Base-by-base conservation (phyloP, 2,329 filamentous ascomycete genomes). In the Tolypocladium paradoxum region DNA sequence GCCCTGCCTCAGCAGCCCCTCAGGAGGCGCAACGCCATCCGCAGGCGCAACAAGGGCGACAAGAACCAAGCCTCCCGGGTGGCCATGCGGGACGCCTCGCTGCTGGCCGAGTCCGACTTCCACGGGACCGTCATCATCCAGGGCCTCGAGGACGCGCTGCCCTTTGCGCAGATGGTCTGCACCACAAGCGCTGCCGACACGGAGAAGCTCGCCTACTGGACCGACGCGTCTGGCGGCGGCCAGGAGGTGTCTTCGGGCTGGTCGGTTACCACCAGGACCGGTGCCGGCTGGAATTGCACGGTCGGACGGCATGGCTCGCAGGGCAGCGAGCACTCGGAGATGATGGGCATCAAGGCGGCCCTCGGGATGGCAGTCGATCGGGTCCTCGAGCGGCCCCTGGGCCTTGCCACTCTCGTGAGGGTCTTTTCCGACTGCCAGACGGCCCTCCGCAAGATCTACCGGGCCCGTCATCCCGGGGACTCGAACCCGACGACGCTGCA, bases 291-390 rank as follows among this genome's bases (percentile, higher is more conserved):
- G 45, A 6, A 16, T 6, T 43, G 35, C 3, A 20, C 1, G 20
- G 8, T 31, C 27, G 27, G 29, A 7, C 16, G 37, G 9, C n/a
- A 35, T 33, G 29, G 8, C 24, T 35, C 24, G 16, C 24, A 31
- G 27, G 36, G 29, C 27, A 22, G 1, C 18, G 14, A 51, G 11
- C 33, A 20, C 20, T 9, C 45, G 7, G 53, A 60, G 40, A 49
- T 58, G 7, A 36, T 53, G 5, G 59, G 53, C n/a, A 54, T 62
- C 9, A 18, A 33, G 1, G 16, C 55, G 31, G 58, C 55, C 2
- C 50, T 62, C 5, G 50, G 56, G 1, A 58, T 49, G 24, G 56
- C 58, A 2, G 34, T 56, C 4, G 48, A 56, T 20, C 3, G 29
- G 1, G 18, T 45, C 12, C 2, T 31, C 18, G 20, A 47, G 6